These are phyloP conservation scores for Penicillium sp. DNA, from an alignment of 2,329 filamentous ascomycete species.

Conservation along the genomic window DNA sequence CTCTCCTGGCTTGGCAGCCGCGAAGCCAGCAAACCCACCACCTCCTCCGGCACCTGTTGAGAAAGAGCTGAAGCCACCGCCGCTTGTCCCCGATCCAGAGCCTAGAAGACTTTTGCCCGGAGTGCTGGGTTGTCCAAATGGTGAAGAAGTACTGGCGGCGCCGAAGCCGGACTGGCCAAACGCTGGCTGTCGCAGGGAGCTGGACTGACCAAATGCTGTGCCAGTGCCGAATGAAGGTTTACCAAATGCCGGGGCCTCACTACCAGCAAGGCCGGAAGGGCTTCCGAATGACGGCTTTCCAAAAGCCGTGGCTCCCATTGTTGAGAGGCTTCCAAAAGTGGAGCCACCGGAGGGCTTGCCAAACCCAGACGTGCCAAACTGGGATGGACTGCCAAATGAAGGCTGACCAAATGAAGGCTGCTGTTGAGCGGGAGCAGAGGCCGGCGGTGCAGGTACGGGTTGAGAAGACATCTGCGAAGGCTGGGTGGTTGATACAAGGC, in stretches of 20 bases:
- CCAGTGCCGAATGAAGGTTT: conserved; percentile 39
- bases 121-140: conserved; percentile 35
- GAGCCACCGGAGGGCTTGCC: conserved; percentile 30
- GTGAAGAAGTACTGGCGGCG: not conserved
- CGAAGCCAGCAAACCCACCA: conserved; percentile 31
- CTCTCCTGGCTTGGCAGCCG: conserved; percentile 22
- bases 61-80: conserved; percentile 40
- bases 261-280: conserved; percentile 28
- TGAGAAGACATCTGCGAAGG: conserved; percentile 18
- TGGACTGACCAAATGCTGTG: conserved; percentile 33
- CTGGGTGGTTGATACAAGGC: conserved; percentile 52
- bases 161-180: conserved; percentile 8
- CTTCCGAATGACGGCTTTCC: conserved; percentile 34
- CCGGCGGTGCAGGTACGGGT: conserved; percentile 4
- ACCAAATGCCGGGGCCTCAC: conserved; percentile 30
- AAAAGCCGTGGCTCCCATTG: conserved; percentile 29
- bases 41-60: conserved; percentile 25
- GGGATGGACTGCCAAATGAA: conserved; percentile 26
- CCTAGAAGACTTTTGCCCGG: conserved; percentile 30
- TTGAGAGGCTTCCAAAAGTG: conserved; percentile 29
- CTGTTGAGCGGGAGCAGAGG: conserved; percentile 9
- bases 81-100: conserved; percentile 19
- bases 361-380: conserved; percentile 39
- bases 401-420: conserved; percentile 32
- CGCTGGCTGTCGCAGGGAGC: conserved; percentile 16